phyloP scores from a whole-genome alignment of 805 yeast species.

The Starmera dryadoides region DNA sequence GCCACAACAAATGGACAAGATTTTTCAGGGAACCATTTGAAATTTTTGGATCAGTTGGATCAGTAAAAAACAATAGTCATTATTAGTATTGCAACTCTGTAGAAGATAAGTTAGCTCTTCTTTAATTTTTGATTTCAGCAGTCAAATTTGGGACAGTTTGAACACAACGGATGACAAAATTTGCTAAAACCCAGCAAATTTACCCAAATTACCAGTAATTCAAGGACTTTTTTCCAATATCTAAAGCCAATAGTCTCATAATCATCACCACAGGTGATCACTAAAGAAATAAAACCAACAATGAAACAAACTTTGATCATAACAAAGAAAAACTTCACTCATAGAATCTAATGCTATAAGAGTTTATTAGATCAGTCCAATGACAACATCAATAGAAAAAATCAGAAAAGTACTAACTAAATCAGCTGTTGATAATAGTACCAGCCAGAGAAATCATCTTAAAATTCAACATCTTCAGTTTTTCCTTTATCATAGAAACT shows the following conservation, averaged over 20 bases:
- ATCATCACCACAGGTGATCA: slow-evolving; percentile 31
- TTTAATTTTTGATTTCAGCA: slow-evolving; percentile 25
- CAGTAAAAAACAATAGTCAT: slow-evolving; percentile 19
- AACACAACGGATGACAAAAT: slow-evolving; percentile 28
- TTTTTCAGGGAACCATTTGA: slow-evolving; percentile 17
- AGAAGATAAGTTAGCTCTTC: slow-evolving; percentile 22
- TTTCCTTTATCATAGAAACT: too few relatives aligned
- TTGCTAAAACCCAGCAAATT: slow-evolving; percentile 21
- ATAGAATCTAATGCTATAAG: slow-evolving; percentile 29
- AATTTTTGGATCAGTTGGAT: slow-evolving; percentile 20
- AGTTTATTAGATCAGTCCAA: slow-evolving; percentile 29
- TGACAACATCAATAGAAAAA: slow-evolving; percentile 23
- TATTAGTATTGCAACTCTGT: slow-evolving; percentile 20
- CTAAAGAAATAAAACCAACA: slow-evolving; percentile 34
- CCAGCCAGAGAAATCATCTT: slow-evolving; percentile 32
- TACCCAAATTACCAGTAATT: slow-evolving; percentile 12
- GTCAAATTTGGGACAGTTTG: slow-evolving; percentile 40
- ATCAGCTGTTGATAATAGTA: slow-evolving; percentile 26
- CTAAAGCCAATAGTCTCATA: slow-evolving; percentile 26
- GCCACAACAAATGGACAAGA: slow-evolving; percentile 31
- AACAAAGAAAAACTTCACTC: slow-evolving; percentile 38
- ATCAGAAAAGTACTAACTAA: slow-evolving; percentile 26
- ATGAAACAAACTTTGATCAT: slow-evolving; percentile 33
- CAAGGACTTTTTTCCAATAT: slow-evolving; percentile 26
- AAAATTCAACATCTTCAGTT: background rate